Evolutionary conservation across 2,329 filamentous ascomycete genomes (phyloP), one percentile per base, ranked within the genome.

Genomic region (Stemphylium vesicarium): DNA sequence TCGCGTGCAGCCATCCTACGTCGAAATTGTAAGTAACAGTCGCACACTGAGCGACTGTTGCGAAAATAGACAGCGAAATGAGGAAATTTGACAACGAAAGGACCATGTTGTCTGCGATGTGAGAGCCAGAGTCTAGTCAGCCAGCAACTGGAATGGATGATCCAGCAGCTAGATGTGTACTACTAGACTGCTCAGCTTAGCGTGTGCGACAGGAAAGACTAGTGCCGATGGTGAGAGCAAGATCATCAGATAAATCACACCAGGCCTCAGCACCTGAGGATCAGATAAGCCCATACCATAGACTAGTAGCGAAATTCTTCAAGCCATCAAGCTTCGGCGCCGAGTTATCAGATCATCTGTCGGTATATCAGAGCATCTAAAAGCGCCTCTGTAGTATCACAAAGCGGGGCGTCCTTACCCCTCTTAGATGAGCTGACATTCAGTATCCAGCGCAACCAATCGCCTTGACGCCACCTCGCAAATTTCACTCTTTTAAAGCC

Each of bases 1-100:
- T 84, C 13, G 81, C 81, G 40, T 71, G 78, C 4, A 83, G 78
- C 83, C 84, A 85, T 12, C 75, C 79, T 59, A 85, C 74, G 59
- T 85, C 80, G 65, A 80, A 85, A 60, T 84, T 74, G 56, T 81
- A 80, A 20, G 74, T 79, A 42, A 81, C 76, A 1, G 75, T 80
- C 9, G 68, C 64, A 22, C 61, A 51, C 2, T 68, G 38, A 61
- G 52, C 63, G 18, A 56, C 18, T 20, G 64, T 59, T 24, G 59
- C 43, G 18, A 76, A 52, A 52, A 75, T 40, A 33, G 60, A 64
- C 43, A 72, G 67, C 60, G 75, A 58, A 53, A 77, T 62, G 41
- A 80, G 68, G 59, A 80, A 76, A 55, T 69, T 77, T 1, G 76
- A 79, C 44, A 81, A 52, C 22, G 78, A 81, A 38, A 77, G 62